Evolutionary conservation across 192 early-diverging fungal genomes (phyloP), one percentile per base, ranked within the genome.

Genomic region (Chytriomyces confervae): DNA sequence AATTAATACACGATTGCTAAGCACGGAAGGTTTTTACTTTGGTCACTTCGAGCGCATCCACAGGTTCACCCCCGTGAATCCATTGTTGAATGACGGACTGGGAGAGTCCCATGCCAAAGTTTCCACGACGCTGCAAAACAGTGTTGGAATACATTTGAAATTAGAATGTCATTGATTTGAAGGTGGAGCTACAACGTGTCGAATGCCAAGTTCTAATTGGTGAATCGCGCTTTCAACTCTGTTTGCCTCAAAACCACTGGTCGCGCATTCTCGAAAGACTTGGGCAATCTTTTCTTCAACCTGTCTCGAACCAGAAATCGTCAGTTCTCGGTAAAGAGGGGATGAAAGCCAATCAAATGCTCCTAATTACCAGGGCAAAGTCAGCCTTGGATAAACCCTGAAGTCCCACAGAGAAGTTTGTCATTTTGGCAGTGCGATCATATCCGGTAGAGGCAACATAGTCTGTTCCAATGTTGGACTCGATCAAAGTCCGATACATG

Each of bases 361-460:
- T 36, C 85, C 4, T 36, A 36, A 36, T 36, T 36, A 89, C 86
- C 79, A 74, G 80, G 5, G 84, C 66, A 20, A 93, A 86, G 79
- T 97, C 92, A 20, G 87, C 86, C 2, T 86, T 70, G 46, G 84
- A 83, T 65, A 97, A 92, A 5, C 97, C 97, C 75, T 97, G 95
- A 62, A 98, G 78, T 5, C 97, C 97, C 72, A 98, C 89, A 0
- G 94, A 91, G 7, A 98, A 80, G 62, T 76, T 86, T 29, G 83
- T 83, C 60, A 81, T 57, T 65, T 49, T 64, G 16, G 91, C 88
- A 49, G 87, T 91, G 45, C 86, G 84, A 77, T 93, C 92, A 78
- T 96, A 98, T n/a, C 97, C 97, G 16, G 94, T 96, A 67, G 93
- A 94, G 9, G 92, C 86, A 63, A 91, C 92, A 84, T 95, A 98